Evolutionary conservation across 441 rosid species (phyloP), one percentile per base, ranked within the genome.

Genomic region (Geranium incanum): DNA sequence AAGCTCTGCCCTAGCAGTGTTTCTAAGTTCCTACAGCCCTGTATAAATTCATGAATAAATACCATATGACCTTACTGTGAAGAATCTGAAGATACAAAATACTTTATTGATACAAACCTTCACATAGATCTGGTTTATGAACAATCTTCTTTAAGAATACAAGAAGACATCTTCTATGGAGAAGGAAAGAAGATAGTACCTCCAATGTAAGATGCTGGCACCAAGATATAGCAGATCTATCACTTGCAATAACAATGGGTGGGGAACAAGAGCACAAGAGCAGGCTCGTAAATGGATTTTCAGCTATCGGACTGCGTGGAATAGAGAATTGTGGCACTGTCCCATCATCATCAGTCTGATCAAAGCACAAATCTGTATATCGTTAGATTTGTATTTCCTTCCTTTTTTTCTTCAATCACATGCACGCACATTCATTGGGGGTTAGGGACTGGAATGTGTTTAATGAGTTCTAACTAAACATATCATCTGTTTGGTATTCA

Each of bases 211-310:
- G 85, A 78, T 92, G 84, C 78, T 85, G 96, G 86, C 87, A 92
- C 97, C 97, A 95, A 15, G 87, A 80, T 80, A 79, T 69, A 33
- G 91, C 85, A 75, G 83, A 85, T 80, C 79, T 81, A 50, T 52
- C 80, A 73, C 68, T 77, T 19, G 73, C 72, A 52, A 66, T 67
- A 73, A 70, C 18, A 70, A 69, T 73, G 79, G 89, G 79, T n/a
- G 85, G 85, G n/a, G 77, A 67, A 75, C 82, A 82, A 68, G 92
- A 89, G 77, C 98, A 88, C 72, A 90, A 67, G 64, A 95, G 92
- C 75, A 95, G 82, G 75, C 95, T 95, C 77, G 99, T 86, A 81
- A 74, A 95, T 75, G 98, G 98, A 82, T 95, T 92, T 88, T 92
- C 95, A 52, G 96, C 93, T 72, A 95, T 95, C 73, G 76, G 76